Evolutionary conservation across 345 rosid genomes (phyloP).

Genomic region (Viola odorata): DNA sequence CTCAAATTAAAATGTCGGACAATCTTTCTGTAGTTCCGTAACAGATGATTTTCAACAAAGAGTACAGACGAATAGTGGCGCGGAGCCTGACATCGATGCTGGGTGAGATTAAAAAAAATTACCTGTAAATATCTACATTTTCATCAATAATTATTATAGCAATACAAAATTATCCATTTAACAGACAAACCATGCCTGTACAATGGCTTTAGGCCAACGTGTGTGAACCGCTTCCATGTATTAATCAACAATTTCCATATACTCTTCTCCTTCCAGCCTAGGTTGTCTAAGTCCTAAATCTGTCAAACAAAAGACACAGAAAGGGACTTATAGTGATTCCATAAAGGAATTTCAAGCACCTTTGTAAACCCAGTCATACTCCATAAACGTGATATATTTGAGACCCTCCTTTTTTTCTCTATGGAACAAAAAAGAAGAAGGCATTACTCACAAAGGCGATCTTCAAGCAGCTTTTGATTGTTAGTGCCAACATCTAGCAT

Average conservation of each 20-base stretch:
- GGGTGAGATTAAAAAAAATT: no score
- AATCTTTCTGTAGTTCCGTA: no score
- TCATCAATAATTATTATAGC: no score
- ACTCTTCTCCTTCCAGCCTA: conserved; percentile 93
- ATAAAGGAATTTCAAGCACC: conserved; percentile 10
- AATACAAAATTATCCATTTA: no score
- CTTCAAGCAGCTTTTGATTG: conserved; percentile 80
- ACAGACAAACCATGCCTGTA: conserved; percentile 52
- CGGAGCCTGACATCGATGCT: no score
- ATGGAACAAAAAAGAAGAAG: background rate
- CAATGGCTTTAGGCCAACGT: conserved; percentile 97
- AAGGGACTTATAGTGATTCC: conserved; percentile 15
- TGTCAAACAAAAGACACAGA: conserved; percentile 27
- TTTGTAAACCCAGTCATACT: conserved; percentile 5
- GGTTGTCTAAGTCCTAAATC: conserved; percentile 90
- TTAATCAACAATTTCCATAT: conserved; percentile 79
- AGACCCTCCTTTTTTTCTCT: background rate
- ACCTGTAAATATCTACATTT: no score
- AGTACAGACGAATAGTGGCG: no score
- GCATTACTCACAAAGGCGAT: conserved; percentile 70
- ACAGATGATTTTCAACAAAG: no score
- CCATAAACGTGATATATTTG: background rate
- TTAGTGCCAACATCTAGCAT: conserved; percentile 97
- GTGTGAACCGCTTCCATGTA: conserved; percentile 88
- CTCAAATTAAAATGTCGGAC: no score